Conservation (phyloP, 179 eudicot genomes). For the Vitellaria paradoxa region DNA sequence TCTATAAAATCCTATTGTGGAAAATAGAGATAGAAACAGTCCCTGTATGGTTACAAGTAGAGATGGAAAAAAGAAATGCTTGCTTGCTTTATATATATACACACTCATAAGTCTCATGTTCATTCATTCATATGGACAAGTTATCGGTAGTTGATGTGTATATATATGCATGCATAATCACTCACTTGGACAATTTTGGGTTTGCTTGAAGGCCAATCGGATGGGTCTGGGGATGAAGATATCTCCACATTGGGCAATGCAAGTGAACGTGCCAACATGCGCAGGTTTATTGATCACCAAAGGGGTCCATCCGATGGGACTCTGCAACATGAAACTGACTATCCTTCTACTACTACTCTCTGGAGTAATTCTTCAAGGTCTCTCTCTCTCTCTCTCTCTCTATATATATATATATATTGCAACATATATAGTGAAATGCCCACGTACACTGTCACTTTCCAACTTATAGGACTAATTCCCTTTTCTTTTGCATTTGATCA, state of each 20-base stretch:
- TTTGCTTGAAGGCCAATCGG: slow-evolving; percentile 39
- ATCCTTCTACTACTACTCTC: slow-evolving; percentile 27
- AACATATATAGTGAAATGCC: background rate
- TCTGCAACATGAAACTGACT: slow-evolving; percentile 32
- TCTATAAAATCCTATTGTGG: background rate
- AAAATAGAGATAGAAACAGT: no score
- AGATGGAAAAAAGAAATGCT: background rate
- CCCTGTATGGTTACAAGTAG: background rate
- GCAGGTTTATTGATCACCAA: slow-evolving; percentile 26
- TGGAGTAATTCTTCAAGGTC: slow-evolving; percentile 43
- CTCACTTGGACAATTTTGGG: background rate
- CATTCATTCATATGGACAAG: background rate
- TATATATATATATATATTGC: background rate
- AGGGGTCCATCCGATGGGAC: slow-evolving; percentile 36
- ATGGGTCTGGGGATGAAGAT: slow-evolving; percentile 62
- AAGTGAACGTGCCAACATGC: slow-evolving; percentile 12
- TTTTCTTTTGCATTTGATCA: slow-evolving; percentile 25
- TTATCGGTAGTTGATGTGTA: background rate
- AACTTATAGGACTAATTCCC: slow-evolving; percentile 5
- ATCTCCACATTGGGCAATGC: slow-evolving; percentile 33
- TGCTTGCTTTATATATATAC: background rate
- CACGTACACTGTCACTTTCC: background rate
- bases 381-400: slow-evolving; percentile 2
- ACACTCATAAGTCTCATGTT: background rate
- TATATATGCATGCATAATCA: background rate